These are phyloP conservation scores for Yamadazyma sp. DNA, from an alignment of 805 yeast genomes.

Conservation along the genomic window DNA sequence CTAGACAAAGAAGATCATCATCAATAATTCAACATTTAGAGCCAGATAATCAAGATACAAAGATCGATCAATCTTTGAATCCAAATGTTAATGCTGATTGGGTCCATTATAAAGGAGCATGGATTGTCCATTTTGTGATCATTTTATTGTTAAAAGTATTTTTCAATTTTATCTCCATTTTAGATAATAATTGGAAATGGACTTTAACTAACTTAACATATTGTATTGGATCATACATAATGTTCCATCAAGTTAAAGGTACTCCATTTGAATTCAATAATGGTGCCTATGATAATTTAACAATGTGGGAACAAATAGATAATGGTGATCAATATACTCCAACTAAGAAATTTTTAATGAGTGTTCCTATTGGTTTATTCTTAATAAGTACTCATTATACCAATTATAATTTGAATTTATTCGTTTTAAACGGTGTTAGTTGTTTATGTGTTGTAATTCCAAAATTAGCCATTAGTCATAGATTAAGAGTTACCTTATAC, in stretches of 20 bases:
- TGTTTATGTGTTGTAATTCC: constrained; percentile 89
- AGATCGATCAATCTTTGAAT: constrained; percentile 82
- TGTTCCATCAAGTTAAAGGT: constrained; percentile 96
- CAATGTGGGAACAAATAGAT: constrained; percentile 98
- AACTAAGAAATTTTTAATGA: constrained; percentile 84
- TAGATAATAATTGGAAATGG: constrained; percentile 85
- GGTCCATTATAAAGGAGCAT: constrained; percentile 96
- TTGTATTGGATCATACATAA: constrained; percentile 86
- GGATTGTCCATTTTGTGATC: constrained; percentile 88
- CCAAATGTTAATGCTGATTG: constrained; percentile 93
- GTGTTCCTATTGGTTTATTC: constrained; percentile 89
- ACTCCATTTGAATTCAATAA: constrained; percentile 96
- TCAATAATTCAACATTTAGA: constrained; percentile 87
- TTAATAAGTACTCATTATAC: constrained; percentile 87
- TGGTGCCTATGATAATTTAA: constrained; percentile 92
- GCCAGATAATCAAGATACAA: constrained; percentile 89
- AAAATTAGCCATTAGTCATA: constrained; percentile 78
- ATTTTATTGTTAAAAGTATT: constrained; percentile 70
- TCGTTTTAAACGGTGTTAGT: constrained; percentile 73
- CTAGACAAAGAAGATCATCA: constrained; percentile 72
- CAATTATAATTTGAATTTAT: constrained; percentile 74
- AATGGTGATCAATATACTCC: constrained; percentile 98
- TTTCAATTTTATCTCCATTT: constrained; percentile 77
- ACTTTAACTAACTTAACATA: constrained; percentile 88
- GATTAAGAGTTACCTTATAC: constrained; percentile 63